Evolutionary conservation across 768 basidiomycete genomes (phyloP).

Genomic region (Boletus tomentosulus): DNA sequence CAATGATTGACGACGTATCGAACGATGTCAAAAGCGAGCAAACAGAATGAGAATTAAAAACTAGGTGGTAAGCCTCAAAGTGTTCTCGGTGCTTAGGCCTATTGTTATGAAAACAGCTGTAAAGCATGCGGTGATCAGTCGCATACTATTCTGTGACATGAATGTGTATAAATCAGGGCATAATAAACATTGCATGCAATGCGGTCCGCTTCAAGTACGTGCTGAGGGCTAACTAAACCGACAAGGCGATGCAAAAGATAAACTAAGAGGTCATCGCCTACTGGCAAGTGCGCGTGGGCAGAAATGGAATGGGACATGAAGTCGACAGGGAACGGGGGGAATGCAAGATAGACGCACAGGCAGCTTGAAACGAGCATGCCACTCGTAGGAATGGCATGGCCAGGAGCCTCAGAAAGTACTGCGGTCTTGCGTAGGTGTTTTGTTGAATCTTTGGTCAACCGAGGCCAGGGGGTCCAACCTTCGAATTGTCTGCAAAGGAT

Average conservation of each 20-base stretch:
- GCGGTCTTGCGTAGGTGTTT: slow-evolving; percentile 71
- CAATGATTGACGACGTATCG: too few relatives aligned
- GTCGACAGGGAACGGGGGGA: slow-evolving; percentile 33
- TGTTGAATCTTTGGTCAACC: slow-evolving; percentile 50
- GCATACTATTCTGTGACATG: slow-evolving; percentile 27
- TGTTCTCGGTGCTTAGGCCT: too few relatives aligned
- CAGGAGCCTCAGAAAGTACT: slow-evolving; percentile 50
- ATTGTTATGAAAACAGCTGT: neutral
- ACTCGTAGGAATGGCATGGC: slow-evolving; percentile 46
- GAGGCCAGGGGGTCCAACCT: slow-evolving; percentile 47
- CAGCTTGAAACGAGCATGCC: slow-evolving; percentile 51
- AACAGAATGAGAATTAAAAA: too few relatives aligned
- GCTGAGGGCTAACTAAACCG: slow-evolving; percentile 25
- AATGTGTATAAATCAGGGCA: slow-evolving; percentile 37
- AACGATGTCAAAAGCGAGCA: too few relatives aligned
- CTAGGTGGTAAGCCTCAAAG: too few relatives aligned
- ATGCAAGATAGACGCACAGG: slow-evolving; percentile 47
- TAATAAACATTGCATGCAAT: slow-evolving; percentile 39
- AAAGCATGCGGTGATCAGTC: slow-evolving; percentile 46
- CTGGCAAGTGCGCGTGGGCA: slow-evolving; percentile 54
- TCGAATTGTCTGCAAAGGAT: slow-evolving; percentile 37
- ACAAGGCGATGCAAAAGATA: slow-evolving; percentile 15
- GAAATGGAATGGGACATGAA: slow-evolving; percentile 47
- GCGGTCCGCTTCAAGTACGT: slow-evolving; percentile 25
- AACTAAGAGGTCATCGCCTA: slow-evolving; percentile 79